Percentiles rank a stretch among this genome's conserved stretches.
Conservation (phyloP, 257 asterid species). For the Anisodus tanguticus region DNA sequence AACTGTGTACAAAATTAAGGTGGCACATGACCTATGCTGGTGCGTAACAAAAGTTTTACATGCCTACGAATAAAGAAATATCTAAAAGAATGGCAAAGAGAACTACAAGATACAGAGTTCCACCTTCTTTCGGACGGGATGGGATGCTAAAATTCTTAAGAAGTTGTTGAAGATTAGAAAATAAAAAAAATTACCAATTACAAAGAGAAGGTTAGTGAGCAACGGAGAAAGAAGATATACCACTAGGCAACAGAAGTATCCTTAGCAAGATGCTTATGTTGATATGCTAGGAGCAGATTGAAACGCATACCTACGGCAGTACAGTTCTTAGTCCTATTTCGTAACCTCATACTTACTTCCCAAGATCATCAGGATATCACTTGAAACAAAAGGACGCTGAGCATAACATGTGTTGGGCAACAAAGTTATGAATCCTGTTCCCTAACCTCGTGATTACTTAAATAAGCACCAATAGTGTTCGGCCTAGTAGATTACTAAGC, state of each 20-base stretch:
- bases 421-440: background rate
- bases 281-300: background rate
- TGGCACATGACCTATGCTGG: background rate
- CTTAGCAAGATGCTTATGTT: conserved; percentile 1
- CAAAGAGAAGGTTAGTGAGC: background rate
- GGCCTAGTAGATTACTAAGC: background rate
- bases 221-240: background rate
- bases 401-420: background rate
- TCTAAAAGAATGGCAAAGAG: background rate
- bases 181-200: background rate
- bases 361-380: background rate
- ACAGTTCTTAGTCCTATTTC: background rate
- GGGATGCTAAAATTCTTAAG: conserved; percentile 3
- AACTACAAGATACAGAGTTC: background rate
- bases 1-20: conserved; percentile 49
- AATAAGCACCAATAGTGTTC: background rate
- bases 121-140: background rate
- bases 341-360: background rate
- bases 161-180: background rate
- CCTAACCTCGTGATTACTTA: background rate
- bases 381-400: background rate
- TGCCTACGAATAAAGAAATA: background rate
- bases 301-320: background rate
- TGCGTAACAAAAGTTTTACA: background rate
- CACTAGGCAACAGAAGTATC: background rate